These are phyloP conservation scores for Aspergillus campestris DNA, from an alignment of 495 filamentous ascomycete species.

Conservation along the genomic window DNA sequence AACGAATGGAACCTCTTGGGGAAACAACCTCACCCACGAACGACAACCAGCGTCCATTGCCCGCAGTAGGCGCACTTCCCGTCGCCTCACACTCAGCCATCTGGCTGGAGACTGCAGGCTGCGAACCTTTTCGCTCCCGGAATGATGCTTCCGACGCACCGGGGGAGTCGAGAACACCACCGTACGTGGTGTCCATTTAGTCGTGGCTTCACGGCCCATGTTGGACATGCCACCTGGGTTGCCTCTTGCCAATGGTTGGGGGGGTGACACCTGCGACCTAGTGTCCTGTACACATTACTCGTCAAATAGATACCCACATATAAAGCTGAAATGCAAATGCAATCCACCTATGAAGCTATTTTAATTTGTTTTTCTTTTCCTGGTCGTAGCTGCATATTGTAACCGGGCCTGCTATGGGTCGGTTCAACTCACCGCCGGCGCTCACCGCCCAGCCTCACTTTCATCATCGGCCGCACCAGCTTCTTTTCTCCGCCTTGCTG, in stretches of 20 bases:
- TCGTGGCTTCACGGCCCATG: slow-evolving; percentile 7
- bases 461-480: slow-evolving; percentile 4
- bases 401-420: too few relatives aligned
- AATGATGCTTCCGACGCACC: neutral
- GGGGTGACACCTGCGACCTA: neutral
- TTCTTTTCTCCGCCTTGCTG: slow-evolving; percentile 1
- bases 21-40: too few relatives aligned
- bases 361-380: neutral
- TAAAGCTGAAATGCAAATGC: neutral
- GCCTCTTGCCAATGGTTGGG: slow-evolving; percentile 2
- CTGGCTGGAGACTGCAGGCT: too few relatives aligned
- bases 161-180: slow-evolving; percentile 2
- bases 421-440: slow-evolving; percentile 7
- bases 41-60: too few relatives aligned
- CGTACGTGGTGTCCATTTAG: slow-evolving; percentile 3
- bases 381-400: neutral
- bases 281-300: slow-evolving; percentile 2
- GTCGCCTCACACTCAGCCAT: too few relatives aligned
- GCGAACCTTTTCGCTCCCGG: too few relatives aligned
- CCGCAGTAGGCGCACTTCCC: too few relatives aligned
- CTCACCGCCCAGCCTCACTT: slow-evolving; percentile 15
- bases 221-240: slow-evolving; percentile 9
- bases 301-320: slow-evolving; percentile 15
- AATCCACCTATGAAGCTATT: neutral
- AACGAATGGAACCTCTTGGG: too few relatives aligned